These are phyloP conservation scores for Lumnitzera littorea DNA, from an alignment of 345 rosid genomes.

Conservation along the genomic window DNA sequence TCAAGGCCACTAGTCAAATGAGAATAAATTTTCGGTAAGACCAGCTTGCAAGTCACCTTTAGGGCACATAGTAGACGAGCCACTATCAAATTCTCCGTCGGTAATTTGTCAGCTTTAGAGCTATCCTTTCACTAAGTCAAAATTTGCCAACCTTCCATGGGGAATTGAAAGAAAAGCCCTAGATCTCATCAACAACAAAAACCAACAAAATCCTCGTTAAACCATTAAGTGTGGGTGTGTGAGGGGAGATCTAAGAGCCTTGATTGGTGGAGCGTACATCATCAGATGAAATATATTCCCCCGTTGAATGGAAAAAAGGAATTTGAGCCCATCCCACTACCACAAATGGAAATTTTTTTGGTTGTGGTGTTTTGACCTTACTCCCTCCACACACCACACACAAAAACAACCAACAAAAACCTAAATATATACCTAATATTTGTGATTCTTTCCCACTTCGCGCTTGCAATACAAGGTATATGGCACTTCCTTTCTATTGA, in stretches of 20 bases:
- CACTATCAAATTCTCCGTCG: constrained; percentile 17
- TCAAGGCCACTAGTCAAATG: too few species aligned
- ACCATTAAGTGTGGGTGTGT: constrained; percentile 1
- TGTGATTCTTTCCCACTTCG: constrained; percentile 16
- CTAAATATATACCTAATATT: constrained; percentile 11
- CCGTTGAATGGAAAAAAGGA: too few species aligned
- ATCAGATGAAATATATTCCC: background rate
- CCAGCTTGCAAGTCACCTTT: too few species aligned
- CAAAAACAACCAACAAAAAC: background rate
- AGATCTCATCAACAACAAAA: constrained; percentile 5
- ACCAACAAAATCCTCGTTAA: background rate
- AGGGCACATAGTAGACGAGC: too few species aligned
- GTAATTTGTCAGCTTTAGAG: constrained; percentile 12
- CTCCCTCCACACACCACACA: constrained; percentile 21
- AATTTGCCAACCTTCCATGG: constrained; percentile 36
- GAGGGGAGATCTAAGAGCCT: constrained; percentile 16
- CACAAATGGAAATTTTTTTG: constrained; percentile 17
- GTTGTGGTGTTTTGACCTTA: constrained; percentile 48
- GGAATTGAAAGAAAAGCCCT: constrained; percentile 3
- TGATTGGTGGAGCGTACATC: constrained; percentile 42
- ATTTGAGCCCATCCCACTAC: constrained; percentile 32
- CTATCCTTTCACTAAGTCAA: constrained; percentile 28
- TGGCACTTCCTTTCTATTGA: constrained; percentile 14
- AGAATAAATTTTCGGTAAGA: too few species aligned
- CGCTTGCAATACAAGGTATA: constrained; percentile 38